Base-by-base conservation (phyloP, 2,329 filamentous ascomycete genomes). In the Fusarium newnesense region DNA sequence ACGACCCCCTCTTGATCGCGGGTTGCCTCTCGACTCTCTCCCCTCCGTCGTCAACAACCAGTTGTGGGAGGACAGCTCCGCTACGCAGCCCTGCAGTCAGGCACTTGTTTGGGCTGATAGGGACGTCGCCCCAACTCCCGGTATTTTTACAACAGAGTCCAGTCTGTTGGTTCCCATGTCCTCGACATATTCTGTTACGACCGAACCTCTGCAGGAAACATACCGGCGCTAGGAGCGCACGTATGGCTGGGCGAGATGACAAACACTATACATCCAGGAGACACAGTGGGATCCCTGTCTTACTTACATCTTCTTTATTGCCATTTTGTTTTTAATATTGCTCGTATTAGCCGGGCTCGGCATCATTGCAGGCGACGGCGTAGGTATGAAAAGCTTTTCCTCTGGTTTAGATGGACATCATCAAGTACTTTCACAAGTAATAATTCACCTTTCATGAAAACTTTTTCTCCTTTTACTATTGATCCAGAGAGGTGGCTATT, bases 31-130 rank as follows among this genome's bases (percentile, higher is more conserved):
- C 2, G 49, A 60, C 4, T 67, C 68, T 28, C 60, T 77, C 13
- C 58, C 73, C 26, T 75, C 76, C 24, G 36, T 57, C 9, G 47
- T 57, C 46, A 47, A 60, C 24, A 59, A 59, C 34, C 47, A 64
- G 28, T 52, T 67, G 16, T 76, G 74, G 75, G 50, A 74, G 19
- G 39, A 34, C 13, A 58, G 57, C 37, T 50, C 61, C 26, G 40
- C 52, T 8, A 39, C 62, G 5, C 64, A 67, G 26, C 64, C 68
- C 13, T 60, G 64, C 30, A 64, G 78, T 37, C 72, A 77, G 44
- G 78, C 80, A 43, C 64, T 68, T 36, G 77, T 81, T 39, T 81
- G 79, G 80, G 79, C 76, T 24, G 75, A 75, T 19, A 73, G 74
- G 18, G 57, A 76, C 19, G 62, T 76, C 10, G 34, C n/a, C 5